A percentile compares a stretch with the other conserved stretches of the same genome.
Conservation (phyloP, 2,329 filamentous ascomycete species). For the Didymosphaeria variabile region DNA sequence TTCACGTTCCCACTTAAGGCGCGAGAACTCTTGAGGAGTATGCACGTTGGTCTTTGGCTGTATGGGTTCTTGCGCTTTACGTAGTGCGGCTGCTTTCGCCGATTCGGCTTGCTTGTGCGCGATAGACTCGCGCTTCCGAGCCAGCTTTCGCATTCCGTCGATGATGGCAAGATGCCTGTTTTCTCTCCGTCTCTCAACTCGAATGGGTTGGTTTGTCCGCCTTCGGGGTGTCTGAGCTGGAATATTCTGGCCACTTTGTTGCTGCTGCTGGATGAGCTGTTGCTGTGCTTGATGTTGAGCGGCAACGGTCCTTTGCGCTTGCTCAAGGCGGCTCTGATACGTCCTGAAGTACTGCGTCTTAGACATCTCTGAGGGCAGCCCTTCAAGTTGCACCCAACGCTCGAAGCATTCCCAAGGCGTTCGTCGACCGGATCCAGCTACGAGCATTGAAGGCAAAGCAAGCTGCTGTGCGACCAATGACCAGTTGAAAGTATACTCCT, state of each 20-base stretch:
- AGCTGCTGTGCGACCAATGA: conserved; percentile 88
- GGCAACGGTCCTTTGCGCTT: conserved; percentile 67
- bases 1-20: conserved; percentile 87
- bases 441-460: conserved; percentile 75
- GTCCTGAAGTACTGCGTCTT: conserved; percentile 95
- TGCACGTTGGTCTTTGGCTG: conserved; percentile 68
- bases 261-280: conserved; percentile 63
- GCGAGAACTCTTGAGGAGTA: conserved; percentile 90
- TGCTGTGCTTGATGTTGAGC: conserved; percentile 65
- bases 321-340: conserved; percentile 70
- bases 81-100: conserved; percentile 74
- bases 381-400: conserved; percentile 91
- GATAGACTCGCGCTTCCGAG: conserved; percentile 89
- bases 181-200: conserved; percentile 86
- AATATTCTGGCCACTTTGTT: conserved; percentile 61
- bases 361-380: conserved; percentile 88
- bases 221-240: conserved; percentile 65
- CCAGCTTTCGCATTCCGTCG: conserved; percentile 93
- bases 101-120: conserved; percentile 87
- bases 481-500: conserved; percentile 98
- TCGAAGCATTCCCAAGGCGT: conserved; percentile 99
- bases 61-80: conserved; percentile 78
- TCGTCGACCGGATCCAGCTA: conserved; percentile 86
- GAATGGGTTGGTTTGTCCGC: conserved; percentile 77
- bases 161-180: conserved; percentile 88